These are phyloP conservation scores for Picea sitchensis DNA, from an alignment of 75 land plant species.

Conservation along the genomic window DNA sequence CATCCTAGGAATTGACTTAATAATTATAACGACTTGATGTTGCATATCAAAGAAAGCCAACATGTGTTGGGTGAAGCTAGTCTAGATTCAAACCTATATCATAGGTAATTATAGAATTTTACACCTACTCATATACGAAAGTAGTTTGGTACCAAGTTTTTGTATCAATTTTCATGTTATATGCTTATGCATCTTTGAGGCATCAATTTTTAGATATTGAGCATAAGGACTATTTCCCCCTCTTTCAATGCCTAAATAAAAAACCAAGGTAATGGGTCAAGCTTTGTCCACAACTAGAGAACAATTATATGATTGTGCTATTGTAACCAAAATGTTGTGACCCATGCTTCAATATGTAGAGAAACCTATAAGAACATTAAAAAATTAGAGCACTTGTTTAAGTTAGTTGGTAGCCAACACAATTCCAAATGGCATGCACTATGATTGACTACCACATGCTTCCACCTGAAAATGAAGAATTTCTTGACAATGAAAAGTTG, in stretches of 20 bases:
- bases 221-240: background rate
- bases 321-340: constrained; percentile 50
- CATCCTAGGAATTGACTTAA: constrained; percentile 31
- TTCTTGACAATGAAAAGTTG: constrained; percentile 53
- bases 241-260: constrained; percentile 46
- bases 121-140: constrained; percentile 23
- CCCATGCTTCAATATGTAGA: constrained; percentile 79
- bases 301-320: constrained; percentile 50
- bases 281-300: constrained; percentile 48
- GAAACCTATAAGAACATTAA: constrained; percentile 59
- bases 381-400: constrained; percentile 73
- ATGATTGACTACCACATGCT: constrained; percentile 61
- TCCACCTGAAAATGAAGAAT: constrained; percentile 47
- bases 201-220: too few species aligned
- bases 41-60: constrained; percentile 47
- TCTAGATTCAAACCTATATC: constrained; percentile 71
- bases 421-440: constrained; percentile 71
- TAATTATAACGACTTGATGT: constrained; percentile 53
- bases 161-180: constrained; percentile 7
- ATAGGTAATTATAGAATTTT: background rate
- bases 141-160: background rate
- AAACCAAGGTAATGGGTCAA: constrained; percentile 66
- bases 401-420: constrained; percentile 80
- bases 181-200: too few species aligned
- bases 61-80: constrained; percentile 69